Conservation (phyloP, 768 basidiomycete species). For the Exsudoporus frostii region DNA sequence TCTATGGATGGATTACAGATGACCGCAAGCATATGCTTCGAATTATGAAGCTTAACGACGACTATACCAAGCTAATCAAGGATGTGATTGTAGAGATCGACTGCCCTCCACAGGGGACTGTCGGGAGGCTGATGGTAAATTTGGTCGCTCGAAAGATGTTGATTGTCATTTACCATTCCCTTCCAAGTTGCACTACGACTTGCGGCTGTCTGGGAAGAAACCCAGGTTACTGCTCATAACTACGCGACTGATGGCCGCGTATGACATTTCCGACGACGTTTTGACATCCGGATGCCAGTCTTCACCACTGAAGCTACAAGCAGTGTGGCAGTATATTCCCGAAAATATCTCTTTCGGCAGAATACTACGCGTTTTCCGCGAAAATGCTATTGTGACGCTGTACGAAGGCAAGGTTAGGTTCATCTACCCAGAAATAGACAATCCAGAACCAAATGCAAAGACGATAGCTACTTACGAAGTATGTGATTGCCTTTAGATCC, state of each 20-base stretch:
- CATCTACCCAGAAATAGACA: constrained; percentile 26
- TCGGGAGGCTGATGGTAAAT: constrained; percentile 27
- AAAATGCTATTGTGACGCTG: constrained; percentile 24
- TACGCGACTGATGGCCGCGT: constrained; percentile 29
- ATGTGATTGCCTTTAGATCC: background rate
- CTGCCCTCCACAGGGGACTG: constrained; percentile 24
- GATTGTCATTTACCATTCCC: background rate
- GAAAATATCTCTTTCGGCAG: constrained; percentile 25
- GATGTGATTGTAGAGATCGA: constrained; percentile 28
- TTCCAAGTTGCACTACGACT: constrained; percentile 27
- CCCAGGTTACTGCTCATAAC: constrained; percentile 25
- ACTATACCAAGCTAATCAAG: constrained; percentile 20
- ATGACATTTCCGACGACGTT: constrained; percentile 23
- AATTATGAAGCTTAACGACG: constrained; percentile 28
- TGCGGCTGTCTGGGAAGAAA: constrained; percentile 25
- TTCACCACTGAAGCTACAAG: constrained; percentile 6
- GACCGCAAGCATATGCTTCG: constrained; percentile 29
- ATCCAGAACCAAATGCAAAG: constrained; percentile 10
- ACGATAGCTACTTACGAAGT: constrained; percentile 20
- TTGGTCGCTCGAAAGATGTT: background rate
- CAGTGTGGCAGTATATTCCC: constrained; percentile 21
- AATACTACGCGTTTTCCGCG: constrained; percentile 27
- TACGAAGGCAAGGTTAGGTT: constrained; percentile 27
- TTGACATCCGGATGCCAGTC: constrained; percentile 10
- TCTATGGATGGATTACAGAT: constrained; percentile 30